Conservation (phyloP, 371 early-diverging fungal species). For the Umbelopsis sp. region DNA sequence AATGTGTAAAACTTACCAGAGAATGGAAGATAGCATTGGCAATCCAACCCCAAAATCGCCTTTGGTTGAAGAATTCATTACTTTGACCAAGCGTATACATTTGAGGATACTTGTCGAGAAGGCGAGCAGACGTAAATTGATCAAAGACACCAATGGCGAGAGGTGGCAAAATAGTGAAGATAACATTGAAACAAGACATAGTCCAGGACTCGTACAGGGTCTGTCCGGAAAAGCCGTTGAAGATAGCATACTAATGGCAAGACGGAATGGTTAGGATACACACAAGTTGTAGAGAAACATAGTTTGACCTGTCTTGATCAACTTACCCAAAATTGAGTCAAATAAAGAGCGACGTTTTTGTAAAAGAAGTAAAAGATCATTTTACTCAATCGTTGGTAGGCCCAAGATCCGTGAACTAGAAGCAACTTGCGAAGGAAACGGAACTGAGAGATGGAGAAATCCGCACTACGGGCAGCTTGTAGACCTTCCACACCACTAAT, state of each 20-base stretch:
- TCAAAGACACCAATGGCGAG: conserved; percentile 92
- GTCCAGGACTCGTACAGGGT: conserved; percentile 95
- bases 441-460: conserved; percentile 96
- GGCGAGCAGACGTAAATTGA: conserved; percentile 88
- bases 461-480: conserved; percentile 95
- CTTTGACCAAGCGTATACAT: conserved; percentile 93
- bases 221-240: conserved; percentile 90
- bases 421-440: conserved; percentile 84
- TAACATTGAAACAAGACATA: conserved; percentile 86
- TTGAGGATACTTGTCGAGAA: conserved; percentile 95
- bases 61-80: conserved; percentile 89
- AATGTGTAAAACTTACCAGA: conserved; percentile 28
- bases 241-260: conserved; percentile 70
- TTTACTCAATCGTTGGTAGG: conserved; percentile 87
- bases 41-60: conserved; percentile 95
- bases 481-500: conserved; percentile 98
- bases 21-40: conserved; percentile 94
- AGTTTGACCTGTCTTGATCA: no score
- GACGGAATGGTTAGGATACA: not conserved
- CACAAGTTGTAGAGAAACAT: no score
- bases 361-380: conserved; percentile 92
- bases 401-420: conserved; percentile 94
- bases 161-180: conserved; percentile 90
- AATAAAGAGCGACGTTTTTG: conserved; percentile 95
- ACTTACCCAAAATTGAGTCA: conserved; percentile 95